Conservation (phyloP, 192 early-diverging fungal species). For the Pilobolus umbonatus region DNA sequence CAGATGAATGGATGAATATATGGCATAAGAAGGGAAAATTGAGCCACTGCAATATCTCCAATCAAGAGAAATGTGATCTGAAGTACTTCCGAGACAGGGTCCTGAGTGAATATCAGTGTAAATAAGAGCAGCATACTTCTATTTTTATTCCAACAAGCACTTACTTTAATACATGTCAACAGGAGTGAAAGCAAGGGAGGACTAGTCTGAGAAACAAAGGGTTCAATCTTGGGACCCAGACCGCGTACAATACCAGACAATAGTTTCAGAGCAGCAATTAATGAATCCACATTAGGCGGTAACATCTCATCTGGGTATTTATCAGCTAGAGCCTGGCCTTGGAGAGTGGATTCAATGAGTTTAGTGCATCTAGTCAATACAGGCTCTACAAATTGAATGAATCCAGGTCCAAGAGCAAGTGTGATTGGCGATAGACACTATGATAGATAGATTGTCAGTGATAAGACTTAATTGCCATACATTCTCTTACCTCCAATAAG, state of each 20-base stretch:
- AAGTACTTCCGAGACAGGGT: constrained; percentile 62
- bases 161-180: constrained; percentile 71
- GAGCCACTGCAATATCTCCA: constrained; percentile 89
- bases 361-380: constrained; percentile 87
- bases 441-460: neutral
- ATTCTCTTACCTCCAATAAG: constrained; percentile 65
- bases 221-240: constrained; percentile 64
- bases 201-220: constrained; percentile 63
- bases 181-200: constrained; percentile 70
- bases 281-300: constrained; percentile 87
- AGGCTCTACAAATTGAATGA: constrained; percentile 73
- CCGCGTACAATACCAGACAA: constrained; percentile 91
- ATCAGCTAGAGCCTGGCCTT: constrained; percentile 49
- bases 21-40: constrained; percentile 73
- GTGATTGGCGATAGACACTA: constrained; percentile 46
- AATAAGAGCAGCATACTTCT: neutral
- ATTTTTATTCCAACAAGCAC: neutral
- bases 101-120: constrained; percentile 23
- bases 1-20: constrained; percentile 72
- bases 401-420: constrained; percentile 76
- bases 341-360: constrained; percentile 72
- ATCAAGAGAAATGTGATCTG: constrained; percentile 92
- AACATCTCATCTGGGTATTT: constrained; percentile 50
- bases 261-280: constrained; percentile 91
- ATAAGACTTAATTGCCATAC: neutral